Percentiles rank a stretch among this genome's conserved stretches.
These are phyloP conservation scores for Ambrosiella xylebori DNA, from an alignment of 2,329 filamentous ascomycete species.

Conservation along the genomic window DNA sequence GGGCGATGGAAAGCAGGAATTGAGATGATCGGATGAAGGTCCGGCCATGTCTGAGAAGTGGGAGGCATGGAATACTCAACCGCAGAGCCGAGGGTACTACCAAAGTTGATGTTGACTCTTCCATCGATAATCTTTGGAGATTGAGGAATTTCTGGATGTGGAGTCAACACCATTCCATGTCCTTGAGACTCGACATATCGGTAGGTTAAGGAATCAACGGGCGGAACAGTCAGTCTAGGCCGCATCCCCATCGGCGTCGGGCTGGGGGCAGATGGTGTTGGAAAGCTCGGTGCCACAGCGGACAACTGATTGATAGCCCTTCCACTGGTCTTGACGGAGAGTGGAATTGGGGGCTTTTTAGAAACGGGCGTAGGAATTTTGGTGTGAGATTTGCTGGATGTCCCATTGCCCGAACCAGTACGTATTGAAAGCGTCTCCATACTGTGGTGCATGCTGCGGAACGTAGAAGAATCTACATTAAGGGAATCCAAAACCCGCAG, in stretches of 20 bases:
- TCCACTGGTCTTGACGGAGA: neutral
- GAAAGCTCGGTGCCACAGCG: neutral
- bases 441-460: neutral
- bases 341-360: neutral
- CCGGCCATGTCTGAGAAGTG: neutral
- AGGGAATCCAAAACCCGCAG: neutral
- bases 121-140: neutral
- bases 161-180: neutral
- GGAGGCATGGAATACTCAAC: neutral
- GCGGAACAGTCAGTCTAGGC: conserved; percentile 10
- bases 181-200: conserved; percentile 6
- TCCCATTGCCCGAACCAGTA: neutral
- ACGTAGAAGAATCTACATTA: neutral
- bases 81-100: neutral
- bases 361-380: neutral
- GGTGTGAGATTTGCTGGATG: neutral
- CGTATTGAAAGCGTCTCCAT: neutral
- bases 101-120: neutral
- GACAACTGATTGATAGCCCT: neutral
- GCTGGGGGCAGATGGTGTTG: conserved; percentile 9
- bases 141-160: neutral
- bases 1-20: neutral
- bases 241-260: conserved; percentile 8
- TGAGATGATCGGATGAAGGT: neutral
- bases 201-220: conserved; percentile 11